Base-by-base conservation (phyloP, 2,329 filamentous ascomycete species). In the Raffaelea ambrosiae region DNA sequence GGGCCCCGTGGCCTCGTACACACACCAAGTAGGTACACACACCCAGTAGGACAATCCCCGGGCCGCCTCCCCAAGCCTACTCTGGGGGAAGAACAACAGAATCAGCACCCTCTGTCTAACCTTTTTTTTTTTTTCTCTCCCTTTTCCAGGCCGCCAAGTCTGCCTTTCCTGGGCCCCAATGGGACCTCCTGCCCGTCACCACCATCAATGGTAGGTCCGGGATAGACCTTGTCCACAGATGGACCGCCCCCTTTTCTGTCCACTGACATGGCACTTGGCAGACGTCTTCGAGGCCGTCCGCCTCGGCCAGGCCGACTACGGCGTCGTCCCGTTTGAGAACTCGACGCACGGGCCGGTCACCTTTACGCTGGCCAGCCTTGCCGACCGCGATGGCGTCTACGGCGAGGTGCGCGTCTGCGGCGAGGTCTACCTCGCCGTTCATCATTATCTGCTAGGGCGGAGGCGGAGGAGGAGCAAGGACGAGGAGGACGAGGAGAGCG, bases 251-350 rank as follows among this genome's bases (percentile, higher is more conserved):
- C n/a, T n/a, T n/a, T 29, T 29, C 26, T 29, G 26, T 29, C 26
- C 26, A 29, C 13, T 13, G 26, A 7, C 26, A 29, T 29, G 7
- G 26, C 26, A 7, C 26, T 29, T 2, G 20, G 16, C 54, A 84
- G 88, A 93, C 61, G 81, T 95, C 57, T 95, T 96, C 64, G 73
- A 82, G 44, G 75, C 81, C 16, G 85, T 95, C 5, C 88, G 94
- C 59, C 71, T 73, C 35, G 75, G 78, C 49, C 62, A 69, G 40
- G 79, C 79, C 1, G 66, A 76, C 46, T 83, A 83, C 48, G 93
- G 90, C 55, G 86, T 97, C 29, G 86, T 96, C 2, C 93, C 93
- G 7, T 90, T 95, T 66, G 91, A 97, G 63, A 98, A 98, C 71
- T 94, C 87, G 38, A 91, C 88, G 61, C 95, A 97, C 65, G 93